Conservation (phyloP, 768 basidiomycete genomes). For the Naematelia encephala region DNA sequence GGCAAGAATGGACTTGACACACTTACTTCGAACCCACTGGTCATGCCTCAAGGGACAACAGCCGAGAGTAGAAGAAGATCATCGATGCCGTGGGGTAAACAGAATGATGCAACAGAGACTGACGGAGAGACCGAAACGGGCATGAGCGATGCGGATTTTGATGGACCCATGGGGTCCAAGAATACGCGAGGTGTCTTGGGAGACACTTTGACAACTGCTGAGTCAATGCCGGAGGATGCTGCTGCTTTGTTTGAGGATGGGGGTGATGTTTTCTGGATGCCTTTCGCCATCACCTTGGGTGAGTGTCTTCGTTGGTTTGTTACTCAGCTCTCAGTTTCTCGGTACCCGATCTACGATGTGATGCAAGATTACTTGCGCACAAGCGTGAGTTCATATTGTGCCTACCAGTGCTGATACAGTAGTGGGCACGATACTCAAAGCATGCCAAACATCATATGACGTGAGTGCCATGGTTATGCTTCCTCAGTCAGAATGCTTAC, state of each 20-base stretch:
- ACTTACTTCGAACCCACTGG: neutral
- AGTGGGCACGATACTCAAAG: constrained; percentile 57
- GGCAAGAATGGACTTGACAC: constrained; percentile 8
- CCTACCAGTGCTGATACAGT: neutral
- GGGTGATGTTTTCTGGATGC: constrained; percentile 70
- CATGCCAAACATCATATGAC: constrained; percentile 89
- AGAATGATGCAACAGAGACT: constrained; percentile 12
- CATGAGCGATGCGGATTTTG: constrained; percentile 29
- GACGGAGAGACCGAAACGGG: constrained; percentile 30
- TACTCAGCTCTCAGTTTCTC: constrained; percentile 65
- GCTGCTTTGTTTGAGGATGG: constrained; percentile 31
- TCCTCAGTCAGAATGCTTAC: neutral
- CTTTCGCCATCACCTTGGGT: constrained; percentile 71
- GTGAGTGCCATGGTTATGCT: constrained; percentile 11
- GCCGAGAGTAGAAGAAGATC: constrained; percentile 3
- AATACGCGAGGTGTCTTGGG: constrained; percentile 3
- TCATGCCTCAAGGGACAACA: neutral
- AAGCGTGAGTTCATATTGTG: constrained; percentile 19
- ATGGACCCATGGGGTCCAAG: constrained; percentile 10
- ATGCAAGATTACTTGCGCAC: constrained; percentile 96
- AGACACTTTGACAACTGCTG: neutral
- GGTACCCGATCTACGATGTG: constrained; percentile 88
- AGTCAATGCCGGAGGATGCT: constrained; percentile 19
- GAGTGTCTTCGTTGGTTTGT: constrained; percentile 16
- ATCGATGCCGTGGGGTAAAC: constrained; percentile 12